Base-by-base conservation (phyloP, 192 early-diverging fungal genomes). In the Umbelopsis isabellina region DNA sequence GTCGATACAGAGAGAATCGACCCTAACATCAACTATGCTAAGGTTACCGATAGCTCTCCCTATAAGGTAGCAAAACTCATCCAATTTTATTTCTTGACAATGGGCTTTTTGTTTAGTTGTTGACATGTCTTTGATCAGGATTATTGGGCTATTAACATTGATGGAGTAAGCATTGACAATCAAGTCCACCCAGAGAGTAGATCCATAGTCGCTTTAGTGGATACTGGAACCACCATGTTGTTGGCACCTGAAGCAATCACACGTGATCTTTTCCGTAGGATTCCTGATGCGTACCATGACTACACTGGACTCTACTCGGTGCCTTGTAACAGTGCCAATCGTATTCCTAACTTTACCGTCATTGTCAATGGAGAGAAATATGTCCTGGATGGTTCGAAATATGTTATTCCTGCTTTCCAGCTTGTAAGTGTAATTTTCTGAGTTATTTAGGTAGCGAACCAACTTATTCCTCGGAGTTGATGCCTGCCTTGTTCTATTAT, bases 81-180 rank as follows among this genome's bases (percentile, higher is more conserved):
- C 44, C 12, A 11, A 48, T 11, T 20, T n/a, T 61, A 41, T 20
- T 4, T 8, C 13, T 16, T 41, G 5, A 4, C 0, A 41, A 4
- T 6, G 10, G 30, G 7, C 41, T 70, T 21, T 61, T 70, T 41
- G 21, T 27, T 2, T 41, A 25, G 7, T 41, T 25, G 23, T 58
- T 41, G 37, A 41, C 37, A 6, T 41, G 37, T 41, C 37, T 16
- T 49, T 13, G 12, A 30, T 23, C 49, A 77, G 68, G 68, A 78
- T 13, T 78, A 78, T 49, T 78, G 76, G 76, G 76, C 76, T 49
- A 61, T 69, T 1, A 68, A 78, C 27, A 55, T 73, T 16, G 50
- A 66, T 37, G 41, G 49, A 1, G 55, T 76, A 2, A 46, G 51
- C 37, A 30, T 76, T 23, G 70, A 66, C 4, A 58, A 68, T 20